A percentile compares a stretch with the other conserved stretches of the same genome.
Conservation (phyloP, 2,329 filamentous ascomycete genomes). For the Ceratocystis cubensis region DNA sequence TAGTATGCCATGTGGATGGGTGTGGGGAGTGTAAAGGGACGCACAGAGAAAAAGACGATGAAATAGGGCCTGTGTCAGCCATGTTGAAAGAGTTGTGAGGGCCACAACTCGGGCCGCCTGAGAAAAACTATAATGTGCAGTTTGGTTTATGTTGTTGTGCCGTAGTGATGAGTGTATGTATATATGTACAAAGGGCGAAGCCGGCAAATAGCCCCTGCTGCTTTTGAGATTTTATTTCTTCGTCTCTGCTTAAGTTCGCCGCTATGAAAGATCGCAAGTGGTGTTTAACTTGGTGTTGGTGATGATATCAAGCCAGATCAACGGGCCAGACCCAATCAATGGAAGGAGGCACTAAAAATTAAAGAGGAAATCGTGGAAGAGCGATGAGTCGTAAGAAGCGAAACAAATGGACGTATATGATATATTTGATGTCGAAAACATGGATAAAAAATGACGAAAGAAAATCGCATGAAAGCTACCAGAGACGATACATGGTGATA, state of each 20-base stretch:
- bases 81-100: slow-evolving; percentile 8
- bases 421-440: slow-evolving; percentile 17
- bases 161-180: neutral
- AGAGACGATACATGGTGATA: slow-evolving; percentile 17
- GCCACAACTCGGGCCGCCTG: neutral
- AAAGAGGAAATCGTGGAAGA: slow-evolving; percentile 22
- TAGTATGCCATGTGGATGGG: slow-evolving; percentile 37
- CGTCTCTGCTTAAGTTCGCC: neutral
- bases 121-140: neutral
- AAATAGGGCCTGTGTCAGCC: slow-evolving; percentile 2
- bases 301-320: slow-evolving; percentile 28
- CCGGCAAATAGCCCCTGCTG: neutral
- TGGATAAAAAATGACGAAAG: slow-evolving; percentile 19
- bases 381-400: neutral
- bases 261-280: neutral
- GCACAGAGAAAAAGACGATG: slow-evolving; percentile 21
- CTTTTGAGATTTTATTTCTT: neutral
- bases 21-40: slow-evolving; percentile 35
- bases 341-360: slow-evolving; percentile 30
- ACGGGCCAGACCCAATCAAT: slow-evolving; percentile 36
- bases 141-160: neutral
- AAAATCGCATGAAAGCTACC: slow-evolving; percentile 18
- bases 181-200: neutral
- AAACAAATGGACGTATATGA: slow-evolving; percentile 22
- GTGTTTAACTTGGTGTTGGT: slow-evolving; percentile 22